These are phyloP conservation scores for Diaporthe destruens DNA, from an alignment of 2,329 filamentous ascomycete species.

Conservation along the genomic window DNA sequence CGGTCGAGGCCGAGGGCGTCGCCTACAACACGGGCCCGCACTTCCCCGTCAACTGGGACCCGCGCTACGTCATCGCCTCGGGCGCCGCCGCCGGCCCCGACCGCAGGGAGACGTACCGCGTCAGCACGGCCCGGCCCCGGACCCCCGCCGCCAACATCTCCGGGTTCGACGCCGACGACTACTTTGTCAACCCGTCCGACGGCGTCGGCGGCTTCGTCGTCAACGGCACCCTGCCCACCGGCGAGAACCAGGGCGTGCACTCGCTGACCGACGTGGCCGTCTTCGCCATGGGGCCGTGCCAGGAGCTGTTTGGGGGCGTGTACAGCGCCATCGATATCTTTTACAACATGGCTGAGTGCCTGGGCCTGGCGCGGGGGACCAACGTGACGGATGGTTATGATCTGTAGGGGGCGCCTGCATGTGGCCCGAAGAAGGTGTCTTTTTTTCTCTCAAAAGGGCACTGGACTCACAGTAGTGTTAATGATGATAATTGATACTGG, in stretches of 20 bases:
- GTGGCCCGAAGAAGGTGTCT: no score
- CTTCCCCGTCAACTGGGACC: conserved; percentile 89
- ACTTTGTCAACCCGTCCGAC: conserved; percentile 72
- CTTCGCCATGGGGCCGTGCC: conserved; percentile 83
- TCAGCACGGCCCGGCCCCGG: conserved; percentile 76
- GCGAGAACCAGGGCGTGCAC: conserved; percentile 77
- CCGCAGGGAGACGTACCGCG: conserved; percentile 79
- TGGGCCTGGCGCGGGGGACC: conserved; percentile 65
- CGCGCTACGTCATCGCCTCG: conserved; percentile 82
- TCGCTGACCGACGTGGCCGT: conserved; percentile 83
- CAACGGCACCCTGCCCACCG: conserved; percentile 79
- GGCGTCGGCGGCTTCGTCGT: conserved; percentile 74
- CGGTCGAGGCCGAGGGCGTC: conserved; percentile 66
- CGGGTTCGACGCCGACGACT: conserved; percentile 60
- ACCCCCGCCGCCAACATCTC: conserved; percentile 68
- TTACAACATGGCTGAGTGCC: conserved; percentile 78
- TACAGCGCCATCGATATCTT: conserved; percentile 81
- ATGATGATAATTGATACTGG: conserved; percentile 4
- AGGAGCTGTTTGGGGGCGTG: conserved; percentile 79
- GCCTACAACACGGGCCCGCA: conserved; percentile 79
- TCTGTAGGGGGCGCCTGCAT: no score
- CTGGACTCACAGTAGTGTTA: not conserved
- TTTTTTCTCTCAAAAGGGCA: no score
- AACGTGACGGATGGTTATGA: conserved; percentile 42
- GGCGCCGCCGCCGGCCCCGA: conserved; percentile 81